Percentiles rank a stretch among this genome's conserved stretches.
phyloP scores from a whole-genome alignment of 176 grass and related monocot genomes.

The Zizania latifolia region DNA sequence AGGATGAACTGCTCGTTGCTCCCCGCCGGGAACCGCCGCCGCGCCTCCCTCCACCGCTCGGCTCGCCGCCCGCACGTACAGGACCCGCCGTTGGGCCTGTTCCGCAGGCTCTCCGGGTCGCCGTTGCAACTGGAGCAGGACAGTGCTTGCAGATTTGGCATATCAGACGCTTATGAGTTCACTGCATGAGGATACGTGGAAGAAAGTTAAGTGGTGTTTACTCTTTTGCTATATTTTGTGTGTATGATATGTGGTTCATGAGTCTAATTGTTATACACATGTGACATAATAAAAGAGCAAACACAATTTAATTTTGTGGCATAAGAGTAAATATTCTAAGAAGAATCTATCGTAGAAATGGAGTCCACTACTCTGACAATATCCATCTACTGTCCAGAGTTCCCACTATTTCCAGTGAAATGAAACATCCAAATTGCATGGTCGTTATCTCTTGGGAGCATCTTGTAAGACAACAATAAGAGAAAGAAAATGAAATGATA shows the following conservation, averaged over 20 bases:
- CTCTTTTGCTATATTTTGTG: too few species aligned
- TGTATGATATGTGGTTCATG: too few species aligned
- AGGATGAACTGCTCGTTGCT: constrained; percentile 70
- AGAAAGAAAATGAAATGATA: background rate
- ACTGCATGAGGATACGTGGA: background rate
- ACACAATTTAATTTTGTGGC: too few species aligned
- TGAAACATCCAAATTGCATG: background rate
- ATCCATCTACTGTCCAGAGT: background rate
- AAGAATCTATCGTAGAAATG: background rate
- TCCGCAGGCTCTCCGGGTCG: constrained; percentile 43
- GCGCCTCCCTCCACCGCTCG: constrained; percentile 44
- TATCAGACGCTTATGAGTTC: background rate
- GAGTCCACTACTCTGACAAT: background rate
- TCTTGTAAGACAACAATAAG: background rate
- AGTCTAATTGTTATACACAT: too few species aligned
- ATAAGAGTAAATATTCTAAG: too few species aligned
- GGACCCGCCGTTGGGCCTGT: constrained; percentile 65
- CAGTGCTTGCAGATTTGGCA: background rate
- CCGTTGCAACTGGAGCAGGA: constrained; percentile 28
- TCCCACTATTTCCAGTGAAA: background rate
- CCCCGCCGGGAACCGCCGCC: constrained; percentile 27
- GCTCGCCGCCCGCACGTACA: constrained; percentile 41
- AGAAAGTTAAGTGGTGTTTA: too few species aligned
- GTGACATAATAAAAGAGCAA: too few species aligned
- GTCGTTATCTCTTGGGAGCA: background rate